A percentile compares a stretch with the other conserved stretches of the same genome.
Evolutionary conservation across 1,284 basidiomycete genomes (phyloP).

Genomic region (Xerocomus nothofagi): DNA sequence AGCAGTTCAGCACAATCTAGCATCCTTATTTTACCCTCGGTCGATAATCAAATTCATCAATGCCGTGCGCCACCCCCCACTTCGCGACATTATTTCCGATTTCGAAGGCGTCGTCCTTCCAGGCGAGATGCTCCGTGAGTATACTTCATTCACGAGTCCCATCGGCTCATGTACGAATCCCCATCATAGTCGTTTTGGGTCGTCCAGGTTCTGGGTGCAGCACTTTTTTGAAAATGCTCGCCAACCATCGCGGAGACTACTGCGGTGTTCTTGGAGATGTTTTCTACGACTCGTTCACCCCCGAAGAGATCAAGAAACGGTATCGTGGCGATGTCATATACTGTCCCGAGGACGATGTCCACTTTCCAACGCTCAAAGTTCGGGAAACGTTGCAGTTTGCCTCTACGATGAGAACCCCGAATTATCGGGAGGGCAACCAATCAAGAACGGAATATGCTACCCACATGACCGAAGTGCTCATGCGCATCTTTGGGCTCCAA

Average conservation of each 20-base stretch:
- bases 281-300: conserved; percentile 64
- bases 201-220: conserved; percentile 71
- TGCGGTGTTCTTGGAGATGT: conserved; percentile 63
- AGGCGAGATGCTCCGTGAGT: conserved; percentile 60
- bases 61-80: conserved; percentile 37
- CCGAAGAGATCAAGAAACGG: conserved; percentile 48
- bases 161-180: not conserved
- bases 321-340: conserved; percentile 71
- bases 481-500: conserved; percentile 72
- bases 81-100: conserved; percentile 46
- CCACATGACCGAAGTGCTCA: conserved; percentile 52
- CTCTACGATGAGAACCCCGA: too few relatives aligned
- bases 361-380: conserved; percentile 77
- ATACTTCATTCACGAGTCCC: not conserved
- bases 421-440: too few relatives aligned
- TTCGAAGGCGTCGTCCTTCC: conserved; percentile 55
- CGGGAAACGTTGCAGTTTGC: too few relatives aligned
- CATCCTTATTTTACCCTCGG: conserved; percentile 40
- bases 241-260: conserved; percentile 66
- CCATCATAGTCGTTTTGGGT: conserved; percentile 59
- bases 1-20: conserved; percentile 45
- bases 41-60: conserved; percentile 34
- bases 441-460: too few relatives aligned
- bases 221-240: conserved; percentile 70
- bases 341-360: conserved; percentile 71